Evolutionary conservation across 169 alveolate species (phyloP), one percentile per base, ranked within the genome.

Genomic region (Babesia ovata): DNA sequence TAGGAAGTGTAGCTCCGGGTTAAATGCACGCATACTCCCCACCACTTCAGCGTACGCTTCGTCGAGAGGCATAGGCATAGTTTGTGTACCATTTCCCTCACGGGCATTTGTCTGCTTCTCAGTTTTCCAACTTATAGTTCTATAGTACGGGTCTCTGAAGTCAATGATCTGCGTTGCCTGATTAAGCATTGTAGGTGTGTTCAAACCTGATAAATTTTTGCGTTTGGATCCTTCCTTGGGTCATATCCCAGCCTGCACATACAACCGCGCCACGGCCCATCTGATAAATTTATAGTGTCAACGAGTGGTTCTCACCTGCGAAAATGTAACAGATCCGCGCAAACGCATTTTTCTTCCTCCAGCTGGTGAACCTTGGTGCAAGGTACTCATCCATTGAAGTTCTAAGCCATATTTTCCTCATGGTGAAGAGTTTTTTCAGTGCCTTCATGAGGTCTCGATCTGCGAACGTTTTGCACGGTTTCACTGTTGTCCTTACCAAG

Each of bases 241-340:
- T 82, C 89, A 48, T 82, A 82, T 0, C 89, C 89, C 0, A 82
- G 69, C 63, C 45, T 82, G 39, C 84, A 71, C 79, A 82, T 63
- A 36, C 83, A 71, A 0, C 89, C 89, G 39, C 89, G 81, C 89
- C 89, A 82, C 16, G 89, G 89, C 6, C 89, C 89, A 59, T 82
- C 89, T 79, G 65, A 24, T 48, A 49, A n/a, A 11, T 13, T 16
- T 45, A 1, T 19, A 0, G 42, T 67, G 6, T 4, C 57, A 44
- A 16, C 65, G 9, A 8, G n/a, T 29, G 24, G 0, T 61, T 28
- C 72, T 7, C 33, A 82, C 89, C 89, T 69, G 85, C 58, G 50
- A 82, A 82, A 36, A 82, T 42, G 61, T 82, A 82, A 48, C 89
- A 82, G 0, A 71, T 67, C 12, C 85, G 69, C n/a, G 89, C 58